Evolutionary conservation across 345 rosid genomes (phyloP).

Genomic region (Brassica carinata): DNA sequence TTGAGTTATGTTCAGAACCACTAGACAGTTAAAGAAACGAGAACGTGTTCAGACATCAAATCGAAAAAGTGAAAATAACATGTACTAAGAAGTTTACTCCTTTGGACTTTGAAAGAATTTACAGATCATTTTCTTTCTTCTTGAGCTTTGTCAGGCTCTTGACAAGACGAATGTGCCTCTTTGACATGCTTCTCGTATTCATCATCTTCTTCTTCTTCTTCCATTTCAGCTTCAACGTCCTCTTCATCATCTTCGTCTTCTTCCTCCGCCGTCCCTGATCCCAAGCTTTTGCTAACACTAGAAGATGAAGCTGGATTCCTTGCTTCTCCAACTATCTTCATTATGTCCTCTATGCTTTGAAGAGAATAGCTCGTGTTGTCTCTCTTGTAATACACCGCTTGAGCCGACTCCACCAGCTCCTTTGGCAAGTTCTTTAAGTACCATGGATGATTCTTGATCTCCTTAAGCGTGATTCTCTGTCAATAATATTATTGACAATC

Average conservation of each 20-base stretch:
- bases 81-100: constrained; percentile 3
- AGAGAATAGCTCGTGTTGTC: constrained; percentile 68
- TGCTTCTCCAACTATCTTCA: constrained; percentile 89
- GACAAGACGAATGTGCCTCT: constrained; percentile 41
- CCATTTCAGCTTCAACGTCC: constrained; percentile 67
- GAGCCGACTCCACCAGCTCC: constrained; percentile 77
- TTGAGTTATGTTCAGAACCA: constrained; percentile 4
- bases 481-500: constrained; percentile 21
- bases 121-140: not conserved
- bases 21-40: constrained; percentile 7
- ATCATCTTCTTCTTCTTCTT: constrained; percentile 42
- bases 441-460: constrained; percentile 90
- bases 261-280: constrained; percentile 53
- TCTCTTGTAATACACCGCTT: constrained; percentile 68
- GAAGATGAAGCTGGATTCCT: constrained; percentile 64
- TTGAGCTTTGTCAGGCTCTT: constrained; percentile 31
- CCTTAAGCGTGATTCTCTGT: constrained; percentile 79
- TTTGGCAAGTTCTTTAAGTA: constrained; percentile 85
- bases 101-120: too few species aligned
- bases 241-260: constrained; percentile 40
- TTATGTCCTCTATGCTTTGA: constrained; percentile 84
- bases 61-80: constrained; percentile 10
- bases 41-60: constrained; percentile 4
- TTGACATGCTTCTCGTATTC: constrained; percentile 42
- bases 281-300: constrained; percentile 62